phyloP scores from a whole-genome alignment of 2,329 filamentous ascomycete genomes.

The Ophiocordyceps camponoti-leonardi region DNA sequence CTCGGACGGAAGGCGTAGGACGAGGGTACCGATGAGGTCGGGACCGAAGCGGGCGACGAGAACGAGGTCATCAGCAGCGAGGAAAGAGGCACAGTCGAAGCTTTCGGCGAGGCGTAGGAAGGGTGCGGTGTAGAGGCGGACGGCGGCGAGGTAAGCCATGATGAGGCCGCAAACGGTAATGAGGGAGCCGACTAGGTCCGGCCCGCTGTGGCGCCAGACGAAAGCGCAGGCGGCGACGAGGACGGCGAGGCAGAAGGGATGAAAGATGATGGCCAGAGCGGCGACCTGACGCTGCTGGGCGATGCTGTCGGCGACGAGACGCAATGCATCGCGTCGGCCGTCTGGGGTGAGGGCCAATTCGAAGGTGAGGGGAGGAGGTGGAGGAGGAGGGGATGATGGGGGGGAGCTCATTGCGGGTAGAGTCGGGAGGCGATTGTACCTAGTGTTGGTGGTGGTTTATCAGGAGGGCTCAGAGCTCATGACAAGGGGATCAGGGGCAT shows the following conservation, averaged over 20 bases:
- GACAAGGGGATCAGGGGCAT: too few relatives aligned
- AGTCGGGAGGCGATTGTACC: too few relatives aligned
- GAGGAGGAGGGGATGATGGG: background rate
- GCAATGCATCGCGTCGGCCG: conserved; percentile 50
- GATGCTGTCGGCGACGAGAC: conserved; percentile 62
- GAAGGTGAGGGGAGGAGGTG: conserved; percentile 43
- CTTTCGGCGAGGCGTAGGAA: conserved; percentile 49
- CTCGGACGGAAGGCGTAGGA: conserved; percentile 40
- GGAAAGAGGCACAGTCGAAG: conserved; percentile 44
- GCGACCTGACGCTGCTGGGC: conserved; percentile 64
- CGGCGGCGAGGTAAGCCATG: conserved; percentile 42
- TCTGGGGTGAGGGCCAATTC: conserved; percentile 29
- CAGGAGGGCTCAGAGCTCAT: too few relatives aligned
- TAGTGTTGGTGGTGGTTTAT: too few relatives aligned
- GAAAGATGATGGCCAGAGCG: conserved; percentile 43
- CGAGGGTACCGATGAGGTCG: conserved; percentile 52
- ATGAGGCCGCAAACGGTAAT: conserved; percentile 41
- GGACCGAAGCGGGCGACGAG: conserved; percentile 48
- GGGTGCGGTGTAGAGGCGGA: conserved; percentile 40
- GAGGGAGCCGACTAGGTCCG: conserved; percentile 34
- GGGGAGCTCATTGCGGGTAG: background rate
- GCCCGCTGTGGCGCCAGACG: conserved; percentile 19
- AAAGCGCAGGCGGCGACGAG: conserved; percentile 22
- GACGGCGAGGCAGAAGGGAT: conserved; percentile 33
- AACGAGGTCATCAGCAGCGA: conserved; percentile 29